A percentile compares a stretch with the other conserved stretches of the same genome.
phyloP scores from a whole-genome alignment of 805 yeast genomes.

The Candida berthetii region DNA sequence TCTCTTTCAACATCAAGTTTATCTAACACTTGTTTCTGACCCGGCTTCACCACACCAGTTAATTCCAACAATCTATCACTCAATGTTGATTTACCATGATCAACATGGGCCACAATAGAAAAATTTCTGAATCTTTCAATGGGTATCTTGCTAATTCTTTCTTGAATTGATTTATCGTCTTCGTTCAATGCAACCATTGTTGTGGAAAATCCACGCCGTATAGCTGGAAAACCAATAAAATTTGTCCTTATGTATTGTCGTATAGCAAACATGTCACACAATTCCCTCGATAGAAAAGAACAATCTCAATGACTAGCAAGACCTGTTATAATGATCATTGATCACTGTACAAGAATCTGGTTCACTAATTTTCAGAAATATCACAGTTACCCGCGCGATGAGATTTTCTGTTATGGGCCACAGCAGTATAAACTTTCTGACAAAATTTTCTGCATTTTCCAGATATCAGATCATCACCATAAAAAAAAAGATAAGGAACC shows the following conservation, averaged over 20 bases:
- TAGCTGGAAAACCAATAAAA: too few relatives aligned
- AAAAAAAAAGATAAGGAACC: constrained; percentile 20
- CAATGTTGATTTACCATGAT: constrained; percentile 82
- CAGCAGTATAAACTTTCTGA: not conserved
- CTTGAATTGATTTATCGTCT: constrained; percentile 26
- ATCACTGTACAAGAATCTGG: too few relatives aligned
- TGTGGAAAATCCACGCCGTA: constrained; percentile 6
- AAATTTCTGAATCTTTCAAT: constrained; percentile 80
- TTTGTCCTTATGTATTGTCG: too few relatives aligned
- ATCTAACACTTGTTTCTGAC: constrained; percentile 84
- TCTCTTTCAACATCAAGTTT: constrained; percentile 92
- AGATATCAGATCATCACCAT: too few relatives aligned
- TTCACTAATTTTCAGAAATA: too few relatives aligned
- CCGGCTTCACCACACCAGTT: constrained; percentile 82
- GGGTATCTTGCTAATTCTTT: constrained; percentile 73
- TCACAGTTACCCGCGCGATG: not conserved
- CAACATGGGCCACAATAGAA: constrained; percentile 95
- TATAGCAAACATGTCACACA: too few relatives aligned
- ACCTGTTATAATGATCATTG: too few relatives aligned
- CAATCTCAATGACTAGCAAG: too few relatives aligned
- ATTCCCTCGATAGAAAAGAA: too few relatives aligned
- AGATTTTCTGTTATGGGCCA: not conserved
- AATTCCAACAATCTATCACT: constrained; percentile 83
- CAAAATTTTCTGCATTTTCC: not conserved
- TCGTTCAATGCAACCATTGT: not conserved